phyloP scores from a whole-genome alignment of 2,329 filamentous ascomycete genomes.

The Diplodia sapinea region DNA sequence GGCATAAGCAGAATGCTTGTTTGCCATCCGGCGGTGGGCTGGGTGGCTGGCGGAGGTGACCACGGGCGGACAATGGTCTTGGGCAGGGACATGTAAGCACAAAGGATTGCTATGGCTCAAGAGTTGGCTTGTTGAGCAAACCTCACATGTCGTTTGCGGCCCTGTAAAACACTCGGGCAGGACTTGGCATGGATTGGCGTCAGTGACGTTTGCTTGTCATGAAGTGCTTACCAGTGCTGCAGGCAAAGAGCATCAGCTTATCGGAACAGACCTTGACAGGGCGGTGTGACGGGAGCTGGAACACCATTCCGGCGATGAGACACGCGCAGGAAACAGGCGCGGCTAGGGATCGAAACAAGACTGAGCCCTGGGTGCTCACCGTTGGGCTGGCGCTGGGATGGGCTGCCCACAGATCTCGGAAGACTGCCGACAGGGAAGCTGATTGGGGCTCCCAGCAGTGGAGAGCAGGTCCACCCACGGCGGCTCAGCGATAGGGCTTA shows the following conservation, averaged over 20 bases:
- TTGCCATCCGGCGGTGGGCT: not conserved
- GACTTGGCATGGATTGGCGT: not conserved
- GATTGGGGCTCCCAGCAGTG: conserved; percentile 1
- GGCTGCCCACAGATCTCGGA: conserved; percentile 6
- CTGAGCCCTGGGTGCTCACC: conserved; percentile 17
- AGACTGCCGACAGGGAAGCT: conserved; percentile 8
- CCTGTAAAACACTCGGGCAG: not conserved
- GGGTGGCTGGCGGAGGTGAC: conserved; percentile 5
- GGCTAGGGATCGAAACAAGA: conserved; percentile 1
- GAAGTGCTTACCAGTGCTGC: not conserved
- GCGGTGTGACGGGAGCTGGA: conserved; percentile 14
- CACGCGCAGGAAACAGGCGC: not conserved
- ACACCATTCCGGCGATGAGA: not conserved
- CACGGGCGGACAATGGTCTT: not conserved
- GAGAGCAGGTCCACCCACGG: conserved; percentile 12
- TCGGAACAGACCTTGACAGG: not conserved
- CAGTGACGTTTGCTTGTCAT: conserved; percentile 12
- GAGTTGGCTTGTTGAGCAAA: not conserved
- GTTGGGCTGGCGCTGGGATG: conserved; percentile 13
- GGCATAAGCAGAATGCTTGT: not conserved
- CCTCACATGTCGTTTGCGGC: conserved; percentile 13
- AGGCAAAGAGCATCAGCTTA: conserved; percentile 17
- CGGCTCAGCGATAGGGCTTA: conserved; percentile 18
- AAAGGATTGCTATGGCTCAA: not conserved
- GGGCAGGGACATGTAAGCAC: conserved; percentile 4